phyloP scores from a whole-genome alignment of 176 grass and related monocot genomes.

The Pontederia paniculata region DNA sequence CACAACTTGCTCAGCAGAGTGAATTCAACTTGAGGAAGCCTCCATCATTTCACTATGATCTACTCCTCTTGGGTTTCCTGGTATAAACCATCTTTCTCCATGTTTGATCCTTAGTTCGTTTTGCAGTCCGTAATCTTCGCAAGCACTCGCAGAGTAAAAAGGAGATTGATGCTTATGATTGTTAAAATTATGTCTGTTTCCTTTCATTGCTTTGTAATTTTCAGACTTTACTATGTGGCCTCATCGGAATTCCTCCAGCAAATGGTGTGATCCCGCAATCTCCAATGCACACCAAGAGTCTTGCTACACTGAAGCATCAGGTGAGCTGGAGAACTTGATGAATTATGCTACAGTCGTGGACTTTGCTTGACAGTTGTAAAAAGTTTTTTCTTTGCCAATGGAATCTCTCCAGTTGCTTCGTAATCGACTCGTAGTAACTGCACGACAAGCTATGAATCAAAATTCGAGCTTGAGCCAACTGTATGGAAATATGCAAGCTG shows the following conservation, averaged over 20 bases:
- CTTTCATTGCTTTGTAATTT: slow-evolving; percentile 6
- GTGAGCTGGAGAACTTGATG: slow-evolving; percentile 24
- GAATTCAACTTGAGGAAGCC: slow-evolving; percentile 98
- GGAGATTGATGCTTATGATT: neutral
- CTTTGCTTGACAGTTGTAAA: too few species aligned
- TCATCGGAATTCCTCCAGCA: slow-evolving; percentile 86
- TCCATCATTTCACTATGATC: slow-evolving; percentile 95
- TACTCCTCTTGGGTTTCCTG: slow-evolving; percentile 94
- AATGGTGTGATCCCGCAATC: slow-evolving; percentile 99
- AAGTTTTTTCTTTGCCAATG: neutral
- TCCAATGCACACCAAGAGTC: slow-evolving; percentile 98
- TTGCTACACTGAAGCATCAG: slow-evolving; percentile 98
- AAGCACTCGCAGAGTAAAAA: neutral
- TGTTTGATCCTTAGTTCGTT: neutral
- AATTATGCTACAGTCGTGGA: neutral
- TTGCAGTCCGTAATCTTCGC: neutral
- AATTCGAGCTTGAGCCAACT: slow-evolving; percentile 93
- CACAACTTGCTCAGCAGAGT: slow-evolving; percentile 87
- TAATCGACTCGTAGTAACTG: slow-evolving; percentile 60
- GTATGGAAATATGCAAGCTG: slow-evolving; percentile 87
- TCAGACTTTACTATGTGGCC: slow-evolving; percentile 88
- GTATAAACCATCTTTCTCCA: slow-evolving; percentile 25
- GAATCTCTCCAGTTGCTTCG: slow-evolving; percentile 57
- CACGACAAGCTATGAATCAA: slow-evolving; percentile 61
- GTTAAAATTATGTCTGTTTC: neutral